Conservation (phyloP, 179 eudicot genomes). For the Pouteria campechiana region DNA sequence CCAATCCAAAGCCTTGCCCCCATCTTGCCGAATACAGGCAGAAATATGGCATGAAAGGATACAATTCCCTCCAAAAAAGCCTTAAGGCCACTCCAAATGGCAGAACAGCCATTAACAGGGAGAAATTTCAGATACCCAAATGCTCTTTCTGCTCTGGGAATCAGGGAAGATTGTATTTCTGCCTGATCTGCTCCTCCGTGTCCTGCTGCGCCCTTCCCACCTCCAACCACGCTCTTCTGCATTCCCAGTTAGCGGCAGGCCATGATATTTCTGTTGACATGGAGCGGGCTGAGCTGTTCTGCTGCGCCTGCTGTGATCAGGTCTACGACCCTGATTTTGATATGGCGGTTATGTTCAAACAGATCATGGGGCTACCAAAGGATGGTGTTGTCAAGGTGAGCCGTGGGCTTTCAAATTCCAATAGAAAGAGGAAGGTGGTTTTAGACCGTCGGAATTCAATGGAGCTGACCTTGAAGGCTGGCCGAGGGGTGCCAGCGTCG, state of each 20-base stretch:
- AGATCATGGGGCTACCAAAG: conserved; percentile 2
- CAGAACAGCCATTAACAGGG: conserved; percentile 7
- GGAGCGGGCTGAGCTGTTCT: conserved; percentile 49
- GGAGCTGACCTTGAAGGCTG: too few species aligned
- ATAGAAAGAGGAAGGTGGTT: neutral
- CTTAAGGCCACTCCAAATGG: conserved; percentile 21
- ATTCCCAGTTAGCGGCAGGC: conserved; percentile 16
- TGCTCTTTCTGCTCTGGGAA: conserved; percentile 42
- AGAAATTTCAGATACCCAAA: conserved; percentile 25
- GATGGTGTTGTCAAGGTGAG: neutral
- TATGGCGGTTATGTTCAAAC: conserved; percentile 18
- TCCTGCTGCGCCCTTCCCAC: conserved; percentile 27
- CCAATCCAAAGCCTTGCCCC: conserved; percentile 41
- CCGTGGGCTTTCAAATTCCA: too few species aligned
- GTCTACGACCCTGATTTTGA: conserved; percentile 60
- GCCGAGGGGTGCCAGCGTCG: conserved; percentile 19
- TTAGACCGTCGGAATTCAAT: too few species aligned
- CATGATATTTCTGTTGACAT: conserved; percentile 45
- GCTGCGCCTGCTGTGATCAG: conserved; percentile 43
- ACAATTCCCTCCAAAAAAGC: conserved; percentile 25
- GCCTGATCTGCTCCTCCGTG: conserved; percentile 50
- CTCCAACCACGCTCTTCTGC: conserved; percentile 42
- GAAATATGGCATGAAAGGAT: conserved; percentile 33
- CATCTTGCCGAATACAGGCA: conserved; percentile 48
- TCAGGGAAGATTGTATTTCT: conserved; percentile 42